Percentiles rank a stretch among this genome's conserved stretches.
phyloP scores from a whole-genome alignment of 257 asterid species.

The Scutellaria galericulata region DNA sequence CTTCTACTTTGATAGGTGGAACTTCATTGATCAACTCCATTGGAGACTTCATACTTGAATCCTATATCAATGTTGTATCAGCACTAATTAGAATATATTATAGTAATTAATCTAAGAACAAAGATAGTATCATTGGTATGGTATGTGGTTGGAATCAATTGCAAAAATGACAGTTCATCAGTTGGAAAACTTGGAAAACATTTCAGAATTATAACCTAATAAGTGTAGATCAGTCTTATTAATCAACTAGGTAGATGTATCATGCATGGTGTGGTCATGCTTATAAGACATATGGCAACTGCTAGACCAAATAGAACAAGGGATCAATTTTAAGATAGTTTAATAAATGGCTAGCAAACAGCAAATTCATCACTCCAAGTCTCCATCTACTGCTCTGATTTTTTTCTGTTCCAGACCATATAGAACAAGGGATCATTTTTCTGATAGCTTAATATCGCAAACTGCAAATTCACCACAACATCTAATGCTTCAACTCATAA shows the following conservation, averaged over 20 bases:
- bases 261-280: background rate
- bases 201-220: background rate
- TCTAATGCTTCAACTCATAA: slow-evolving; percentile 1
- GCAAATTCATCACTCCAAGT: background rate
- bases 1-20: slow-evolving; percentile 89
- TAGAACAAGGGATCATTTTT: too few species aligned
- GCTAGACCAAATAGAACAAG: background rate
- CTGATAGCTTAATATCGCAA: background rate
- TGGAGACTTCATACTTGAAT: slow-evolving; percentile 79
- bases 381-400: background rate
- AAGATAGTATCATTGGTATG: too few species aligned
- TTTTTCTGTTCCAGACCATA: background rate
- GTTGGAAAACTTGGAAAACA: background rate
- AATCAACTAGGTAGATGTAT: background rate
- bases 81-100: slow-evolving; percentile 7
- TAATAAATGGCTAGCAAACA: background rate
- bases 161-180: slow-evolving; percentile 16
- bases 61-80: slow-evolving; percentile 46
- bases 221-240: background rate
- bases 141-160: background rate
- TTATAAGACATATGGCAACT: background rate
- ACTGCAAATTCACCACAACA: background rate
- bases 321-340: slow-evolving; percentile 3
- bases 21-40: slow-evolving; percentile 98
- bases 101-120: too few species aligned